Base-by-base conservation (phyloP, 1,284 basidiomycete species). In the Volvariella volvacea region DNA sequence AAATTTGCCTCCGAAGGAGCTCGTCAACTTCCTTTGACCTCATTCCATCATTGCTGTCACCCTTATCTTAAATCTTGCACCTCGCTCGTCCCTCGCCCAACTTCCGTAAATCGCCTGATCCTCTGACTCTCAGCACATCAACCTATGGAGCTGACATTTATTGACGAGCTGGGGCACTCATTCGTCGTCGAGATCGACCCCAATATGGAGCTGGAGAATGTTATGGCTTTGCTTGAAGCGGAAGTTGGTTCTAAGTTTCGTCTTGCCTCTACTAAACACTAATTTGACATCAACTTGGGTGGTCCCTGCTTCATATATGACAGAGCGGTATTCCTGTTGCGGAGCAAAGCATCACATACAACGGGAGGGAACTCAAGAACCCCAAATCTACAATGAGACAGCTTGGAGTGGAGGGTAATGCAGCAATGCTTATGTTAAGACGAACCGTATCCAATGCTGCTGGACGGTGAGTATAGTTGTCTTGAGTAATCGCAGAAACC, bases 151-250 rank as follows among this genome's bases (percentile, higher is more conserved):
- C 68, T 96, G 50, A 92, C 90, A 0, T 88, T 96, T 56, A 64
- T 83, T 34, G 88, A 73, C 44, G 88, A 92, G 45, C 61, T 80
- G n/a, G 92, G 91, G 3, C 72, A 82, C 50, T 73, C 79, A 0
- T 92, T 83, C 60, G 65, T 72, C 38, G 65, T 94, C 45, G 92
- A 95, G 58, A 90, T 95, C 52, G 88, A 92, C 64, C 75, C 88
- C 0, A 76, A 76, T 39, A 91, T 96, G 87, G 80, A 87, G 58
- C 73, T 96, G 20, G 87, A 89, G 68, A 88, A 92, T 59, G 80
- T 95, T 31, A 85, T 85, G 74, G 92, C 88, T 6, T 70, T 96
- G 44, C 72, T 95, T 19, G 92, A 94, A 62, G 92, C 83, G 0
- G 92, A 96, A 76, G 92, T 92, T 57, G 42, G 63, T 50, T n/a